Evolutionary conservation across 768 basidiomycete species (phyloP), one percentile per base, ranked within the genome.

Genomic region (Termitomyces sp.): DNA sequence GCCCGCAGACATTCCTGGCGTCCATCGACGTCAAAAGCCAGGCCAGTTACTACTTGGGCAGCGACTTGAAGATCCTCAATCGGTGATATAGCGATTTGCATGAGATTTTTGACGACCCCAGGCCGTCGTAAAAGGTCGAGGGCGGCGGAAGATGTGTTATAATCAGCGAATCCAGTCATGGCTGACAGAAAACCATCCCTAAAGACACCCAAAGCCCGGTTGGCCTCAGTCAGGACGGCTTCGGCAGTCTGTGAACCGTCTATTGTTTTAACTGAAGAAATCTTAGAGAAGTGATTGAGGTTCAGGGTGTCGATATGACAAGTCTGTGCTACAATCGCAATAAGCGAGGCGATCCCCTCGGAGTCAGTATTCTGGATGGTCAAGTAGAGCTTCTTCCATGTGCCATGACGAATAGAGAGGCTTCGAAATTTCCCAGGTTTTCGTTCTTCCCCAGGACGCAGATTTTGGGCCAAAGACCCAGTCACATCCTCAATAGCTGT

Each of bases 11-110:
- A 95, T 62, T 97, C 95, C 39, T 84, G 79, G 44, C 97, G 89
- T 27, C 84, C 86, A 65, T 95, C 93, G n/a, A 87, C 91, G 63
- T 96, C 91, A 65, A 90, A 95, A 0, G 93, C 89, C 54, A 93
- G 82, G 12, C 89, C 89, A 27, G 92, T 81, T n/a, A 98, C 69
- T 20, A 82, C 82, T 68, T 94, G 90, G 1, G 88, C 90, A 12
- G 89, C 85, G 44, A 79, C 75, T 64, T 91, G 90, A 16, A 95
- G 73, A 14, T 84, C 81, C 20, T 87, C 86, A 32, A 87, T 78
- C 0, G 96, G 95, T 20, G 94, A 98, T 33, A 98, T 74, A 69
- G 96, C 82, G 36, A 96, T 79, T 36, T 79, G 69, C 58, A 88
- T 82, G 44, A 88, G 71, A 46, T 85, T 74, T 63, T 82, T 79